Conservation (phyloP, 208 protist genomes). For the Acanthamoeba lenticulata region DNA sequence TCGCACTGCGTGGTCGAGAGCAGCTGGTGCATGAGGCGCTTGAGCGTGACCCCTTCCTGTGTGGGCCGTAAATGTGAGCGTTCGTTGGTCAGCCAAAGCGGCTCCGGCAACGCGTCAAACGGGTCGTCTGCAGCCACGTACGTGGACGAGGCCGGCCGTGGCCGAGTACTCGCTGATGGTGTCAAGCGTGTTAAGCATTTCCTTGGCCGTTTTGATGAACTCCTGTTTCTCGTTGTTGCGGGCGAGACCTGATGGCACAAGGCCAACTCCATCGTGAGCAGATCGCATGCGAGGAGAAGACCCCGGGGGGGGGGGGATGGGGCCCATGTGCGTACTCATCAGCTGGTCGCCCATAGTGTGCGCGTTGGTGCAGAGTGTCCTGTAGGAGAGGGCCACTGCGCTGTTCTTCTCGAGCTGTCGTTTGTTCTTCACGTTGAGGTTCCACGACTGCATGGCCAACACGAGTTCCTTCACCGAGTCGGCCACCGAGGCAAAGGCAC, state of each 20-base stretch:
- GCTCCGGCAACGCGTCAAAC: neutral
- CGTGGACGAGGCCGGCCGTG: neutral
- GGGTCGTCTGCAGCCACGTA: neutral
- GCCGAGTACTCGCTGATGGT: constrained; percentile 27
- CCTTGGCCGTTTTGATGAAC: neutral
- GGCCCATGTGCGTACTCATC: neutral
- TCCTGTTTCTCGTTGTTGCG: neutral
- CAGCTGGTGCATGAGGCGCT: neutral
- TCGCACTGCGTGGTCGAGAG: neutral
- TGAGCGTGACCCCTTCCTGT: neutral
- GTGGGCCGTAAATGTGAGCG: neutral
- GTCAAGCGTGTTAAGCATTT: neutral
- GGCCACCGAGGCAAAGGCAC: neutral
- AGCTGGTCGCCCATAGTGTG: neutral
- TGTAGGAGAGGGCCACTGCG: neutral
- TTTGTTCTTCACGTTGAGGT: neutral
- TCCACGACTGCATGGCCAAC: neutral
- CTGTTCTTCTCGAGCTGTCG: neutral
- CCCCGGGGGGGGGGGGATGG: too few species aligned
- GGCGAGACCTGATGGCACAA: neutral
- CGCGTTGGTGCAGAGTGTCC: neutral
- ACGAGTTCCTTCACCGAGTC: constrained; percentile 12
- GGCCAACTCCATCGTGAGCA: neutral
- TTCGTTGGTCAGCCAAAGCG: too few species aligned
- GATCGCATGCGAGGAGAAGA: neutral